Conservation (phyloP, 2,329 filamentous ascomycete genomes). For the Aureobasidium sp. region DNA sequence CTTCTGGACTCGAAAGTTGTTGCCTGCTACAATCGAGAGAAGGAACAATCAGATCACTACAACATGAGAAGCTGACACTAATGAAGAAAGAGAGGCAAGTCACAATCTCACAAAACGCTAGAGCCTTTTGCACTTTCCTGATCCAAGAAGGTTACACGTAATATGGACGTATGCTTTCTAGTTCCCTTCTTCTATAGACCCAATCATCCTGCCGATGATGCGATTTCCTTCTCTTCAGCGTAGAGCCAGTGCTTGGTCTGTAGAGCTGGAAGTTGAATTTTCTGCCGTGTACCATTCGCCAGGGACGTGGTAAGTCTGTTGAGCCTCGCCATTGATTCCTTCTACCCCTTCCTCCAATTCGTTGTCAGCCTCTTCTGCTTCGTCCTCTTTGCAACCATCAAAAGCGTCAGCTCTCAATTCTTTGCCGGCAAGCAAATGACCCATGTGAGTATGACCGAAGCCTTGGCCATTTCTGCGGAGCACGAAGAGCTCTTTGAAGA, state of each 20-base stretch:
- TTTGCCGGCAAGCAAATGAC: neutral
- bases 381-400: neutral
- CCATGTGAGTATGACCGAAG: slow-evolving; percentile 3
- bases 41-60: neutral
- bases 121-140: neutral
- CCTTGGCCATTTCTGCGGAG: slow-evolving; percentile 4
- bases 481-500: neutral
- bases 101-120: neutral
- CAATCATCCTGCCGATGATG: neutral
- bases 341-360: neutral
- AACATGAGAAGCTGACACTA: neutral
- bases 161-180: neutral
- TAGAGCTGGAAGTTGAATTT: neutral
- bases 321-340: too few relatives aligned
- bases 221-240: neutral
- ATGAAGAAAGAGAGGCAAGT: neutral
- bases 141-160: neutral
- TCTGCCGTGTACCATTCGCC: neutral
- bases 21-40: neutral
- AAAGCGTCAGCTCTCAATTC: neutral
- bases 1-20: too few relatives aligned
- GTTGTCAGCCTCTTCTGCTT: neutral
- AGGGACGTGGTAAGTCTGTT: too few relatives aligned
- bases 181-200: neutral
- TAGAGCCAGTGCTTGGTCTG: neutral